These are phyloP conservation scores for Neurospora sp. DNA, from an alignment of 495 filamentous ascomycete genomes.

Conservation along the genomic window DNA sequence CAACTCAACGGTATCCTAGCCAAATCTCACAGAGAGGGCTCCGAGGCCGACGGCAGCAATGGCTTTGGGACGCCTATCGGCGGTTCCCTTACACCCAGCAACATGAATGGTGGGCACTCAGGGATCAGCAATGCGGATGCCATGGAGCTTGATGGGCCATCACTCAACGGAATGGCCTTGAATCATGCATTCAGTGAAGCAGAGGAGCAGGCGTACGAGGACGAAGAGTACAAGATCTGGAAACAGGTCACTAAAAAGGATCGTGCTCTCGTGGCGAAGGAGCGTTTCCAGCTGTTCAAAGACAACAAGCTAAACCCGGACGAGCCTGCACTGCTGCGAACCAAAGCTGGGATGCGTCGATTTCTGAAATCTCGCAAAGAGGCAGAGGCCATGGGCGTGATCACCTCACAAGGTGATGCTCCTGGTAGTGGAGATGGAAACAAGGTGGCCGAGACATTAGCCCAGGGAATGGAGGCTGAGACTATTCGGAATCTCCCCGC, in stretches of 20 bases:
- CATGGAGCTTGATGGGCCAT: constrained; percentile 71
- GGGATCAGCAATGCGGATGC: constrained; percentile 62
- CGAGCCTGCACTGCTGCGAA: constrained; percentile 76
- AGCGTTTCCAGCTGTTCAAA: constrained; percentile 73
- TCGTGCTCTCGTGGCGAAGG: constrained; percentile 71
- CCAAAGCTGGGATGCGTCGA: constrained; percentile 52
- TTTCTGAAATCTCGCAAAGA: constrained; percentile 67
- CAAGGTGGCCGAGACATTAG: constrained; percentile 58
- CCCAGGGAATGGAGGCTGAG: constrained; percentile 84
- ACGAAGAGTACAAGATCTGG: constrained; percentile 93
- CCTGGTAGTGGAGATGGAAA: constrained; percentile 29
- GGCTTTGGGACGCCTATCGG: constrained; percentile 75
- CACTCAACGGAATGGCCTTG: constrained; percentile 49
- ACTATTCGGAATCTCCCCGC: constrained; percentile 73
- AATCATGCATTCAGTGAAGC: constrained; percentile 42
- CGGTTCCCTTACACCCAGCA: constrained; percentile 66
- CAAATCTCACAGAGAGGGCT: constrained; percentile 38
- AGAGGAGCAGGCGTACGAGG: constrained; percentile 50
- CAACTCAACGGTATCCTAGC: constrained; percentile 44
- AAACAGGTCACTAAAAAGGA: constrained; percentile 98
- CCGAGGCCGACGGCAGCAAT: constrained; percentile 58
- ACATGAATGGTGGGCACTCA: constrained; percentile 51
- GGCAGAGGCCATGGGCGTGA: constrained; percentile 36
- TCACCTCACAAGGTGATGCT: constrained; percentile 33
- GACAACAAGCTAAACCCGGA: constrained; percentile 77